Evolutionary conservation across 371 early-diverging fungal genomes (phyloP).

Genomic region (Funneliformis caledonium): DNA sequence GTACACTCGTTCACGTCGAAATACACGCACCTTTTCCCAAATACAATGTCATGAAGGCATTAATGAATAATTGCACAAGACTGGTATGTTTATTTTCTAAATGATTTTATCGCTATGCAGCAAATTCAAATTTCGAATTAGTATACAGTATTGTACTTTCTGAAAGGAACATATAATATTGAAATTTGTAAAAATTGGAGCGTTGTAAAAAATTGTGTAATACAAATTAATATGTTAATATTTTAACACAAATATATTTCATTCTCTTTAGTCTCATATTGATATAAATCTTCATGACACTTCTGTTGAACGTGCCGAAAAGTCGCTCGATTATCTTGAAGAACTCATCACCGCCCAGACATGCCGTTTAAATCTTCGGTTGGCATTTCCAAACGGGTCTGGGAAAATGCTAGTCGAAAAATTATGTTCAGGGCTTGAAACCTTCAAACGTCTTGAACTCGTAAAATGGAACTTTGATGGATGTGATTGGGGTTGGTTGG

Average conservation of each 20-base stretch:
- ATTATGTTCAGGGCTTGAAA: slow-evolving; percentile 17
- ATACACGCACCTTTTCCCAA: slow-evolving; percentile 34
- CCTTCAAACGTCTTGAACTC: slow-evolving; percentile 36
- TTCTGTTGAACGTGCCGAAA: not conserved
- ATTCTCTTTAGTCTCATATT: slow-evolving; percentile 19
- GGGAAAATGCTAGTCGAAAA: slow-evolving; percentile 23
- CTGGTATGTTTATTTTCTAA: slow-evolving; percentile 28
- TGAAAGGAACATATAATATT: no score
- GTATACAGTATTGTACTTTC: no score
- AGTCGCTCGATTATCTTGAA: slow-evolving; percentile 14
- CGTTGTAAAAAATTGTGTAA: no score
- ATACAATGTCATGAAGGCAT: slow-evolving; percentile 27
- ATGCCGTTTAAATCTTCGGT: slow-evolving; percentile 27
- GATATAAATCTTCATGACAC: slow-evolving; percentile 35
- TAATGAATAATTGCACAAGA: slow-evolving; percentile 25
- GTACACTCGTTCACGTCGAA: slow-evolving; percentile 18
- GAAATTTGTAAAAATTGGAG: no score
- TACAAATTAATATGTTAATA: no score
- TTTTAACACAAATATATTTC: not conserved
- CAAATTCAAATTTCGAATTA: no score
- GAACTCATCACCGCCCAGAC: slow-evolving; percentile 10
- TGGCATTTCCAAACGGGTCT: slow-evolving; percentile 30
- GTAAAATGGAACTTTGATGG: slow-evolving; percentile 34
- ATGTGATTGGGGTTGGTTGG: slow-evolving; percentile 32
- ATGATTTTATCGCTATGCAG: no score